Evolutionary conservation across 495 filamentous ascomycete species (phyloP).

Genomic region (Bombardia bombarda): DNA sequence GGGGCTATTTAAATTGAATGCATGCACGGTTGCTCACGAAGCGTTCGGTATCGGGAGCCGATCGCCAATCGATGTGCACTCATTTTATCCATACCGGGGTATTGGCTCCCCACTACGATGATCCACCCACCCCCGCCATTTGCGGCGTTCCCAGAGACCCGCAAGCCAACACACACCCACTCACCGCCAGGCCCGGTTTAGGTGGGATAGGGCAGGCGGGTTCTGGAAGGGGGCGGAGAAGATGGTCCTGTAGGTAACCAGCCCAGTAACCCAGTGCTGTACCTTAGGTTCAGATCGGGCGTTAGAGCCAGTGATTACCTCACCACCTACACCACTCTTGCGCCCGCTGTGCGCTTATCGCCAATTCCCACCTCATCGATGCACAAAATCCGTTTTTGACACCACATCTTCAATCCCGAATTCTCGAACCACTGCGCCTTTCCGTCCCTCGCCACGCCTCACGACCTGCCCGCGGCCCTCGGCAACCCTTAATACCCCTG

Average conservation of each 20-base stretch:
- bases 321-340: background rate
- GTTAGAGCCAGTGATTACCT: background rate
- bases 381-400: background rate
- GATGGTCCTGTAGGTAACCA: no score
- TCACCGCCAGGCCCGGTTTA: background rate
- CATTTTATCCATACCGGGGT: background rate
- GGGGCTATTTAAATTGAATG: background rate
- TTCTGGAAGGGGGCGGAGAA: no score
- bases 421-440: background rate
- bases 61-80: background rate
- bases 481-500: background rate
- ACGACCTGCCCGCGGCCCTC: background rate
- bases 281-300: background rate
- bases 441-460: background rate
- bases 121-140: background rate
- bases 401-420: background rate
- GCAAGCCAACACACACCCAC: background rate
- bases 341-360: background rate
- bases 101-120: background rate
- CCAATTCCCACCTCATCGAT: background rate
- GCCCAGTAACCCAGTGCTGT: background rate
- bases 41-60: background rate
- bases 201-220: background rate
- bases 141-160: background rate
- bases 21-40: background rate